Evolutionary conservation across 2,329 filamentous ascomycete genomes (phyloP).

Genomic region (Aspergillus caelatus): DNA sequence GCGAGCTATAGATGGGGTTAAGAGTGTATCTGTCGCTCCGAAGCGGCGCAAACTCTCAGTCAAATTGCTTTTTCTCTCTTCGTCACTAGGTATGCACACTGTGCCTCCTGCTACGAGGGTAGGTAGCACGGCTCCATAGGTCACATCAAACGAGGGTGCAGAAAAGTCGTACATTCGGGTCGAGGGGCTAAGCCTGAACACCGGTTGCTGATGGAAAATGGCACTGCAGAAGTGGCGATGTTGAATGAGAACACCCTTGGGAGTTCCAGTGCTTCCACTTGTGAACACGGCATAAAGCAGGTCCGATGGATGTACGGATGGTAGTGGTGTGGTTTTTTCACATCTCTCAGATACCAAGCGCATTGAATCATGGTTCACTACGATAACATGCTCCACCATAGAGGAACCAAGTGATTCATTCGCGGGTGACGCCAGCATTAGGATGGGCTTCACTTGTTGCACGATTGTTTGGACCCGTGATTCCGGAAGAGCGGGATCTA

Average conservation of each 20-base stretch:
- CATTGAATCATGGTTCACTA: not conserved
- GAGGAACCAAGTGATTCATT: slow-evolving; percentile 19
- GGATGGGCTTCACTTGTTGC: slow-evolving; percentile 31
- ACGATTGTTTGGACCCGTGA: slow-evolving; percentile 23
- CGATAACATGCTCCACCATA: not conserved
- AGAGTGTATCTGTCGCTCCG: not conserved
- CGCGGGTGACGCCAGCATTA: slow-evolving; percentile 43
- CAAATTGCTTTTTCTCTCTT: not conserved
- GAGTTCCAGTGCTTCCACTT: not conserved
- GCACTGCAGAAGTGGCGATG: not conserved
- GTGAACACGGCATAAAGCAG: slow-evolving; percentile 23
- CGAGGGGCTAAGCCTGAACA: not conserved
- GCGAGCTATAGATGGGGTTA: not conserved
- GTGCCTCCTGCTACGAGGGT: not conserved
- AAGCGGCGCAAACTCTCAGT: not conserved
- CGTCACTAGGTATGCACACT: not conserved
- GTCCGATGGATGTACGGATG: not conserved
- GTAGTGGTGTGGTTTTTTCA: not conserved
- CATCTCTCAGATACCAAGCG: not conserved
- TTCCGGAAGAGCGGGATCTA: slow-evolving; percentile 26
- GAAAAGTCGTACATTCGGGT: not conserved
- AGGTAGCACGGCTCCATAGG: not conserved
- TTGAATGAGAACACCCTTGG: not conserved
- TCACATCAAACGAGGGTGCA: not conserved
- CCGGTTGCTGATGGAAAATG: not conserved